Percentiles rank a stretch among this genome's conserved stretches.
These are phyloP conservation scores for Diplodia mutila DNA, from an alignment of 2,329 filamentous ascomycete genomes.

Conservation along the genomic window DNA sequence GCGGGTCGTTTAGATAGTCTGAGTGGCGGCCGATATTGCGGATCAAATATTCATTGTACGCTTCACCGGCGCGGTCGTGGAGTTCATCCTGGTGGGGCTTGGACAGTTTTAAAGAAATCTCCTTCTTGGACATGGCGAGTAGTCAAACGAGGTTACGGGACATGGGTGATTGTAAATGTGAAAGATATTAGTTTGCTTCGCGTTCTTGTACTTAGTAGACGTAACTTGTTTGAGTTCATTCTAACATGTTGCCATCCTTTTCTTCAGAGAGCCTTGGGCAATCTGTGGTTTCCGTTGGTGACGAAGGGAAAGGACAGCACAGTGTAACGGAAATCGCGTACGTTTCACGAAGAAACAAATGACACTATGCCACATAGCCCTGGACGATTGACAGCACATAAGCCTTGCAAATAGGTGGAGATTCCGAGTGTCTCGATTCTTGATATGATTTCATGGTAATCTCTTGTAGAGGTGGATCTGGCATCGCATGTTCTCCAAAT, in stretches of 20 bases:
- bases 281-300: background rate
- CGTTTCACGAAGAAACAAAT: background rate
- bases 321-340: background rate
- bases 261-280: background rate
- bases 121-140: background rate
- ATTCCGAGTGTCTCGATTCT: background rate
- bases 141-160: background rate
- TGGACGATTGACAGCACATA: background rate
- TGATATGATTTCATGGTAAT: background rate
- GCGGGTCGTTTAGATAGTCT: background rate
- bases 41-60: background rate
- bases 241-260: background rate
- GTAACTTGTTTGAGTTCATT: background rate
- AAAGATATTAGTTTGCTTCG: background rate
- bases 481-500: constrained; percentile 92
- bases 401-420: background rate
- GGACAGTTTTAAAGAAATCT: background rate
- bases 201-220: background rate
- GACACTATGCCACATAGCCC: background rate
- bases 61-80: background rate
- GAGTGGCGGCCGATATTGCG: background rate
- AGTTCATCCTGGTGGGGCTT: background rate
- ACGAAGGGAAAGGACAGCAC: background rate
- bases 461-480: constrained; percentile 79
- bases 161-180: background rate